Evolutionary conservation across 2,329 filamentous ascomycete genomes (phyloP).

Genomic region (Penicillium palitans): DNA sequence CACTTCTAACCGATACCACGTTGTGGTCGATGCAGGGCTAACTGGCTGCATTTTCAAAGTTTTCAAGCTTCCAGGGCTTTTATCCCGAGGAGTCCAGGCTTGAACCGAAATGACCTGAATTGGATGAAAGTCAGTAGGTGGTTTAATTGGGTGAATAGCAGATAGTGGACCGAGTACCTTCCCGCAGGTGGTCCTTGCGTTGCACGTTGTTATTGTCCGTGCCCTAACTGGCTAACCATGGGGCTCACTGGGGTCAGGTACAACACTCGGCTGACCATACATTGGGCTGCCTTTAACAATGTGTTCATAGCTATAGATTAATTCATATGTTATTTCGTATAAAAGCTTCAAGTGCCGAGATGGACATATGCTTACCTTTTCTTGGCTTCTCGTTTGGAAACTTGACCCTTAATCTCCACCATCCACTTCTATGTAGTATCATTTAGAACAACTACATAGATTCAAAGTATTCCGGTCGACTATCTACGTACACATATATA

Average conservation of each 20-base stretch:
- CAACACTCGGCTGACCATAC: not conserved
- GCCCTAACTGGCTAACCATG: not conserved
- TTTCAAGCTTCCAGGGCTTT: not conserved
- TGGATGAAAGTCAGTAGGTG: not conserved
- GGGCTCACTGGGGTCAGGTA: not conserved
- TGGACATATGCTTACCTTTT: not conserved
- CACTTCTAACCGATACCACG: conserved; percentile 13
- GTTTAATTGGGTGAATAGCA: not conserved
- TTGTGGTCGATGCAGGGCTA: conserved; percentile 14
- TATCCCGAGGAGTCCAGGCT: not conserved
- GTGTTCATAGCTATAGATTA: not conserved
- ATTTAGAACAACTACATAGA: too few relatives aligned
- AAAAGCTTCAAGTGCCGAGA: not conserved
- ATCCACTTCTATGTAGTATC: too few relatives aligned
- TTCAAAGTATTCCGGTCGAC: too few relatives aligned
- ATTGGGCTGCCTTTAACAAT: not conserved
- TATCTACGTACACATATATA: too few relatives aligned
- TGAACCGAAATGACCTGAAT: not conserved
- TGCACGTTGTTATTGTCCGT: conserved; percentile 2
- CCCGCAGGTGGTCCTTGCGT: not conserved
- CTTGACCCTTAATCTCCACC: not conserved
- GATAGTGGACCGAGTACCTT: not conserved
- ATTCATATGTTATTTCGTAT: not conserved
- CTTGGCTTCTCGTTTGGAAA: not conserved
- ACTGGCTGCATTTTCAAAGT: conserved; percentile 17